These are phyloP conservation scores for Knufia fluminis DNA, from an alignment of 2,329 filamentous ascomycete genomes.

Conservation along the genomic window DNA sequence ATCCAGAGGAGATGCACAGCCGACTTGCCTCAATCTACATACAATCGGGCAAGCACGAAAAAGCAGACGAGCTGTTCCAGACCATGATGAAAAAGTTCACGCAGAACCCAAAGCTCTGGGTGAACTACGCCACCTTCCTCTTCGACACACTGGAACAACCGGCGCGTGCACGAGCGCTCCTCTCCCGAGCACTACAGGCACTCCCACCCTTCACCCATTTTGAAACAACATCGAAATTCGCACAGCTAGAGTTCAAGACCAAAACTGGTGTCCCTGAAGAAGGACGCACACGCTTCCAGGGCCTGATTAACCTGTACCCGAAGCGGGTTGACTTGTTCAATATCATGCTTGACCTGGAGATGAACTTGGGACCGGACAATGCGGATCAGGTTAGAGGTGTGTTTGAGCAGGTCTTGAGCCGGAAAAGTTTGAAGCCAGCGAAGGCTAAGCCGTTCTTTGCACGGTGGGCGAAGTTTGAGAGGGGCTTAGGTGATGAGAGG, in stretches of 20 bases:
- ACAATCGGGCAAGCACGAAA: conserved; percentile 72
- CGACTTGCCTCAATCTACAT: conserved; percentile 91
- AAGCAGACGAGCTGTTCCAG: conserved; percentile 83
- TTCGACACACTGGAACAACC: conserved; percentile 63
- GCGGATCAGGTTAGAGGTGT: conserved; percentile 59
- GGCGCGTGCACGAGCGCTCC: conserved; percentile 65
- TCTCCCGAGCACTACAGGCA: conserved; percentile 75
- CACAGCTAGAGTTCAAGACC: conserved; percentile 81
- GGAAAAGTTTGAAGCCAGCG: conserved; percentile 61
- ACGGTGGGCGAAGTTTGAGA: conserved; percentile 85
- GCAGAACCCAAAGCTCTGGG: conserved; percentile 70
- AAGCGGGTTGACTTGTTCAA: conserved; percentile 92
- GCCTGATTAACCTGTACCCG: conserved; percentile 70
- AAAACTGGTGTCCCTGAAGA: conserved; percentile 75
- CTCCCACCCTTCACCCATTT: conserved; percentile 62
- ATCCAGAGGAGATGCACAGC: conserved; percentile 80
- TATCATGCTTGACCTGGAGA: conserved; percentile 79
- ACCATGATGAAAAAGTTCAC: conserved; percentile 79
- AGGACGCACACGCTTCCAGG: conserved; percentile 89
- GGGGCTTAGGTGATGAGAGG: conserved; percentile 57
- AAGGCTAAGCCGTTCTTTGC: conserved; percentile 83
- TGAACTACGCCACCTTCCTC: conserved; percentile 91
- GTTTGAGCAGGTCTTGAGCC: conserved; percentile 63
- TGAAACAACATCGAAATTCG: conserved; percentile 76
- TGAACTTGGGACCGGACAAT: conserved; percentile 42